A percentile compares a stretch with the other conserved stretches of the same genome.
These are phyloP conservation scores for Dicorynia guianensis DNA, from an alignment of 306 rosid genomes.

Conservation along the genomic window DNA sequence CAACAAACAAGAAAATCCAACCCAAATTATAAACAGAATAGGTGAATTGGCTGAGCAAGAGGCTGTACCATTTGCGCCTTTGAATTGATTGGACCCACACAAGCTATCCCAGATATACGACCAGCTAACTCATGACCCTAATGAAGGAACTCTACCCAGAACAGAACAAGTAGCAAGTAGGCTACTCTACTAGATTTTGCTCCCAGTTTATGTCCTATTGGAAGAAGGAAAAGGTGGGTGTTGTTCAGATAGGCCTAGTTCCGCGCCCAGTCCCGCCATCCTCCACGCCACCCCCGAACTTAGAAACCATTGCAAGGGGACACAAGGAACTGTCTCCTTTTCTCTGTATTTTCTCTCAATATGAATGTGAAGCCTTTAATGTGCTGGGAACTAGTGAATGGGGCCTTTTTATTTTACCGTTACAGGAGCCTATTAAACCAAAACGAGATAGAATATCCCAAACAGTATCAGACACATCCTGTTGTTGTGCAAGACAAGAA, in stretches of 20 bases:
- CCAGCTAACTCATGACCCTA: slow-evolving; percentile 47
- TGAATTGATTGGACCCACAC: slow-evolving; percentile 38
- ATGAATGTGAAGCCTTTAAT: neutral
- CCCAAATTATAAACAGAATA: neutral
- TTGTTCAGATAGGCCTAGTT: slow-evolving; percentile 60
- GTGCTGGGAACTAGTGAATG: slow-evolving; percentile 24
- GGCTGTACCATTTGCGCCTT: slow-evolving; percentile 54
- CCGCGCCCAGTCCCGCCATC: slow-evolving; percentile 52
- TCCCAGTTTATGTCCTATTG: neutral
- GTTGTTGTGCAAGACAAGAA: slow-evolving; percentile 22
- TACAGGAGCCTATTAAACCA: too few species aligned
- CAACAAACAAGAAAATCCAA: slow-evolving; percentile 14
- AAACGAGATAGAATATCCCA: slow-evolving; percentile 64
- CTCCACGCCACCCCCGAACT: slow-evolving; percentile 44
- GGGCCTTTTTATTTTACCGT: slow-evolving; percentile 29
- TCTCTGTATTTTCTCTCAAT: slow-evolving; percentile 16
- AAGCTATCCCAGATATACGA: slow-evolving; percentile 34
- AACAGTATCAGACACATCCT: slow-evolving; percentile 50
- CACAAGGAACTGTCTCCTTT: slow-evolving; percentile 8
- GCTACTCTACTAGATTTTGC: neutral
- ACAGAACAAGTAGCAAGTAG: slow-evolving; percentile 39
- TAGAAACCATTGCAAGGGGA: slow-evolving; percentile 55
- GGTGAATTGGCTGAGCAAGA: slow-evolving; percentile 17
- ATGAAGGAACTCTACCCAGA: slow-evolving; percentile 53
- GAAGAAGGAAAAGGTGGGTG: slow-evolving; percentile 35